Percentiles rank a stretch among this genome's conserved stretches.
Evolutionary conservation across 2,329 filamentous ascomycete genomes (phyloP).

Genomic region (Pseudonectria buxi): DNA sequence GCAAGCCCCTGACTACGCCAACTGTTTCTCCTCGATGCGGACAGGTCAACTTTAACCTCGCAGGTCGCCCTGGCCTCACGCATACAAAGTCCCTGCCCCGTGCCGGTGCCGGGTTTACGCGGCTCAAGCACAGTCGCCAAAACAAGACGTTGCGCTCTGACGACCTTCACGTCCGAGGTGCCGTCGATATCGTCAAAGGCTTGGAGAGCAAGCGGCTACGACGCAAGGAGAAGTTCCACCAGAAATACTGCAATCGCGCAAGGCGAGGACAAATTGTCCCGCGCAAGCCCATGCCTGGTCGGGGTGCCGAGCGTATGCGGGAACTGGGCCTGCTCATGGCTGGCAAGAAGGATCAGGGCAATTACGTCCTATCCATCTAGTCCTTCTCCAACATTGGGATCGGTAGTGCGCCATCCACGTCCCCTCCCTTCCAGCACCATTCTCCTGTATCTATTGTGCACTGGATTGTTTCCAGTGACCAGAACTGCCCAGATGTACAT

Average conservation of each 20-base stretch:
- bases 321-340: conserved; percentile 79
- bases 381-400: neutral
- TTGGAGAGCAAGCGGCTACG: conserved; percentile 90
- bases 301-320: conserved; percentile 84
- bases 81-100: conserved; percentile 84
- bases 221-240: conserved; percentile 84
- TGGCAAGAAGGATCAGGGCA: conserved; percentile 66
- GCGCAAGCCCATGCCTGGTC: conserved; percentile 69
- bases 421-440: conserved; percentile 3
- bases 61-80: conserved; percentile 58
- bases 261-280: conserved; percentile 58
- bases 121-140: conserved; percentile 38
- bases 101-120: conserved; percentile 63
- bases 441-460: conserved; percentile 16
- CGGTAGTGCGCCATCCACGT: too few relatives aligned
- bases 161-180: conserved; percentile 72
- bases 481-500: conserved; percentile 14
- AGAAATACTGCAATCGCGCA: conserved; percentile 81
- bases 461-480: conserved; percentile 4
- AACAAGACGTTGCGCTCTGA: conserved; percentile 25
- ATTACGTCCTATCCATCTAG: conserved; percentile 70
- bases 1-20: conserved; percentile 33
- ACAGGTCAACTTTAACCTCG: conserved; percentile 31
- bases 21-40: conserved; percentile 34
- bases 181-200: conserved; percentile 95